These are phyloP conservation scores for Inonotus hispidus DNA, from an alignment of 1,284 basidiomycete species.

Conservation along the genomic window DNA sequence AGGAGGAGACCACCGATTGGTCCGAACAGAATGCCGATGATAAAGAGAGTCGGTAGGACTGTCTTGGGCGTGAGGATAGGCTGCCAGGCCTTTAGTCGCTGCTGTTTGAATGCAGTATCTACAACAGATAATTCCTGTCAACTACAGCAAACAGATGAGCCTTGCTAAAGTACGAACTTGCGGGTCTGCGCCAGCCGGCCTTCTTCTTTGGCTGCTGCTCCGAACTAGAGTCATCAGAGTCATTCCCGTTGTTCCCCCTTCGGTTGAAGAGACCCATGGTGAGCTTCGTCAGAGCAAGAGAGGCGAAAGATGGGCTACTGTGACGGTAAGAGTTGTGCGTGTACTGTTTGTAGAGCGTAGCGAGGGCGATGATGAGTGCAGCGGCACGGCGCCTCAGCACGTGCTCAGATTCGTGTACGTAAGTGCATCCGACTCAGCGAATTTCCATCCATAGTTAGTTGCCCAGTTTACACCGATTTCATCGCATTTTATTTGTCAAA, in stretches of 20 bases:
- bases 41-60: slow-evolving; percentile 93
- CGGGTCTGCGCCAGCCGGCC: slow-evolving; percentile 81
- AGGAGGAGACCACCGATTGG: slow-evolving; percentile 93
- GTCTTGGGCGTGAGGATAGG: slow-evolving; percentile 97
- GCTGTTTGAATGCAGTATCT: slow-evolving; percentile 99
- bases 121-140: neutral
- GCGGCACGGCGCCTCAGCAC: slow-evolving; percentile 1
- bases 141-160: neutral
- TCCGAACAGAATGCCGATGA: slow-evolving; percentile 91
- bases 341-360: neutral
- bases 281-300: slow-evolving; percentile 18
- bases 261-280: slow-evolving; percentile 37
- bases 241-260: slow-evolving; percentile 24
- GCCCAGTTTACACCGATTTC: too few species aligned
- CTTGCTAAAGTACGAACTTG: slow-evolving; percentile 60
- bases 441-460: too few species aligned
- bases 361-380: slow-evolving; percentile 1
- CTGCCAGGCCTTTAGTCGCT: slow-evolving; percentile 99
- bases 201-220: slow-evolving; percentile 68
- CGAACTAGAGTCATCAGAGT: slow-evolving; percentile 5
- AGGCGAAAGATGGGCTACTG: neutral
- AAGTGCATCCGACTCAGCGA: neutral
- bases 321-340: neutral
- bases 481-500: too few species aligned
- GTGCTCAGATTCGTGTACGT: neutral